phyloP scores from a whole-genome alignment of 2,329 filamentous ascomycete species.

The Trichoderma brevicompactum region DNA sequence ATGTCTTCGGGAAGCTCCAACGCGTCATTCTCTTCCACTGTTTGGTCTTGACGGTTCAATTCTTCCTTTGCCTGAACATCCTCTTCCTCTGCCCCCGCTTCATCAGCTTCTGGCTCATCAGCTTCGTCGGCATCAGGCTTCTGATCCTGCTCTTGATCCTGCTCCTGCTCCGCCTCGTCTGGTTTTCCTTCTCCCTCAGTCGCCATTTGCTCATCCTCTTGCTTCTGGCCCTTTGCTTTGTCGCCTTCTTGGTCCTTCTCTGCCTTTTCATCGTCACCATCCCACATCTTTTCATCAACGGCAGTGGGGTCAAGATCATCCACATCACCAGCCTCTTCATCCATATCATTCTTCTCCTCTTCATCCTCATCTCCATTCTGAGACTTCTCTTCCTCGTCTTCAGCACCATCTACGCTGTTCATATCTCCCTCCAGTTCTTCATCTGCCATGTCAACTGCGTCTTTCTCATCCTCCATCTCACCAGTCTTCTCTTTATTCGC shows the following conservation, averaged over 20 bases:
- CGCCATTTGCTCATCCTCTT: slow-evolving; percentile 64
- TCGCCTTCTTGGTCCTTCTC: slow-evolving; percentile 82
- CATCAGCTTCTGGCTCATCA: slow-evolving; percentile 52
- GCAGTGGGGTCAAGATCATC: slow-evolving; percentile 88
- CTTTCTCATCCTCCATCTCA: slow-evolving; percentile 78
- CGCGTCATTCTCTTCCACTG: slow-evolving; percentile 79
- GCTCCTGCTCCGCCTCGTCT: slow-evolving; percentile 48
- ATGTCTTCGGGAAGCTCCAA: slow-evolving; percentile 87
- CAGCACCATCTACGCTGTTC: slow-evolving; percentile 65
- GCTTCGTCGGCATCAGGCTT: slow-evolving; percentile 41
- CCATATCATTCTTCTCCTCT: slow-evolving; percentile 72
- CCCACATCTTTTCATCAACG: slow-evolving; percentile 99
- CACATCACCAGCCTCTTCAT: slow-evolving; percentile 88
- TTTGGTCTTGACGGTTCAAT: slow-evolving; percentile 67
- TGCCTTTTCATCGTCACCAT: slow-evolving; percentile 79
- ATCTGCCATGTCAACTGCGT: slow-evolving; percentile 89
- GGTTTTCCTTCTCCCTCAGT: slow-evolving; percentile 63
- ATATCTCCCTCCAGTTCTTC: slow-evolving; percentile 89
- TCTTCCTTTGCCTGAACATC: slow-evolving; percentile 61
- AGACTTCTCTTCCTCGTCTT: slow-evolving; percentile 63
- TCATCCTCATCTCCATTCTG: slow-evolving; percentile 66
- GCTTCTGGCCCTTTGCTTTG: slow-evolving; percentile 70
- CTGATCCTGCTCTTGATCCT: slow-evolving; percentile 54
- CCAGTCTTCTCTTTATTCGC: slow-evolving; percentile 66
- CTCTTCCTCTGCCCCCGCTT: slow-evolving; percentile 55